Conservation (phyloP, 2,329 filamentous ascomycete species). For the Scytalidium sp. region DNA sequence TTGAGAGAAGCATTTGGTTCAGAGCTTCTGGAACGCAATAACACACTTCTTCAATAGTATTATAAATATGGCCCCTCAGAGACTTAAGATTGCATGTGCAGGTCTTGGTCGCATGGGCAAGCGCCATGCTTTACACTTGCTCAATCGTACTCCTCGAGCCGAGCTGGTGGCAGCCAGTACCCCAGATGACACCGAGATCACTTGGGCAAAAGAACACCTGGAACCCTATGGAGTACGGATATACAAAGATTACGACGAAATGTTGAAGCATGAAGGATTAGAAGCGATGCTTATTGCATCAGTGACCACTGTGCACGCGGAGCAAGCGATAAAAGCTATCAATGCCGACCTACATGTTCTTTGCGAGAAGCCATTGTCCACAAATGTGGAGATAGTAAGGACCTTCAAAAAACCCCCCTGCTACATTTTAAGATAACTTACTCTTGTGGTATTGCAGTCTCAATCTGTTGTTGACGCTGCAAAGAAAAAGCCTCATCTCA, state of each 20-base stretch:
- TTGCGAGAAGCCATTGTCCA: constrained; percentile 59
- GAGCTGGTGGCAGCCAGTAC: constrained; percentile 47
- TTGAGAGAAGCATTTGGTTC: too few species aligned
- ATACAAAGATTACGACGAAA: constrained; percentile 43
- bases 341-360: constrained; percentile 51
- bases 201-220: constrained; percentile 42
- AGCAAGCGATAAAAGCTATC: constrained; percentile 56
- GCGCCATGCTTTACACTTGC: constrained; percentile 47
- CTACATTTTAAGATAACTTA: neutral
- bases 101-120: constrained; percentile 52
- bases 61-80: constrained; percentile 13
- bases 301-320: constrained; percentile 52
- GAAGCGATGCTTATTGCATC: constrained; percentile 40
- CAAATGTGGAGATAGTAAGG: constrained; percentile 54
- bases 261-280: constrained; percentile 38
- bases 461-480: constrained; percentile 58
- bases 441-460: constrained; percentile 37
- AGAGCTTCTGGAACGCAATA: too few species aligned
- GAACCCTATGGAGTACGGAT: constrained; percentile 40
- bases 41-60: neutral
- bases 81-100: constrained; percentile 42
- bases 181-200: constrained; percentile 39
- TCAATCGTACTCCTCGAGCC: constrained; percentile 42
- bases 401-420: constrained; percentile 1
- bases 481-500: constrained; percentile 52